Conservation (phyloP, 2,329 filamentous ascomycete species). For the Verticillium zaregamsianum region DNA sequence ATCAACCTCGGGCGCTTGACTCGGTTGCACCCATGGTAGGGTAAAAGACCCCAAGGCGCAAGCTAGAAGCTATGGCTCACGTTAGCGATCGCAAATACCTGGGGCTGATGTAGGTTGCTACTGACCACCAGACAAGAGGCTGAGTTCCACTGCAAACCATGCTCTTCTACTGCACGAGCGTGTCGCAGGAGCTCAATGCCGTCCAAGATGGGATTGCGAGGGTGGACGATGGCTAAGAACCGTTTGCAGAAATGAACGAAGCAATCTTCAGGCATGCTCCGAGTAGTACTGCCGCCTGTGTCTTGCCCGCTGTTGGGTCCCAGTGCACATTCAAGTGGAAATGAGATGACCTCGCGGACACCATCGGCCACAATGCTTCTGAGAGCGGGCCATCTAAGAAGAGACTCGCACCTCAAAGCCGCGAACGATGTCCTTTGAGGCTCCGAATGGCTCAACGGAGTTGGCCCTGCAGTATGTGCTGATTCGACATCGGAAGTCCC, state of each 20-base stretch:
- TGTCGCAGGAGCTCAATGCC: slow-evolving; percentile 12
- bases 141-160: slow-evolving; percentile 16
- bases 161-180: slow-evolving; percentile 4
- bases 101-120: not conserved
- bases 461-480: not conserved
- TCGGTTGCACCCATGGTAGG: slow-evolving; percentile 3
- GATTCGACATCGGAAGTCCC: not conserved
- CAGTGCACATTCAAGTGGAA: not conserved
- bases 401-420: slow-evolving; percentile 7
- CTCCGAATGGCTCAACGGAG: not conserved
- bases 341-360: slow-evolving; percentile 9
- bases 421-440: not conserved
- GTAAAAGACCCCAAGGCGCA: slow-evolving; percentile 6
- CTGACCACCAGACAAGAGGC: slow-evolving; percentile 17
- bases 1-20: not conserved
- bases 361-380: slow-evolving; percentile 4
- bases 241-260: slow-evolving; percentile 9
- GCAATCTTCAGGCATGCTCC: slow-evolving; percentile 1
- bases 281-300: not conserved
- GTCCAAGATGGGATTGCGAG: slow-evolving; percentile 19
- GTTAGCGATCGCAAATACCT: not conserved
- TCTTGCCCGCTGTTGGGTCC: not conserved
- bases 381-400: slow-evolving; percentile 11
- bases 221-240: slow-evolving; percentile 16
- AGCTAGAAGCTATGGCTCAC: slow-evolving; percentile 4